Evolutionary conservation across 2,329 filamentous ascomycete genomes (phyloP), one percentile per base, ranked within the genome.

Genomic region (Colletotrichum simmondsii): DNA sequence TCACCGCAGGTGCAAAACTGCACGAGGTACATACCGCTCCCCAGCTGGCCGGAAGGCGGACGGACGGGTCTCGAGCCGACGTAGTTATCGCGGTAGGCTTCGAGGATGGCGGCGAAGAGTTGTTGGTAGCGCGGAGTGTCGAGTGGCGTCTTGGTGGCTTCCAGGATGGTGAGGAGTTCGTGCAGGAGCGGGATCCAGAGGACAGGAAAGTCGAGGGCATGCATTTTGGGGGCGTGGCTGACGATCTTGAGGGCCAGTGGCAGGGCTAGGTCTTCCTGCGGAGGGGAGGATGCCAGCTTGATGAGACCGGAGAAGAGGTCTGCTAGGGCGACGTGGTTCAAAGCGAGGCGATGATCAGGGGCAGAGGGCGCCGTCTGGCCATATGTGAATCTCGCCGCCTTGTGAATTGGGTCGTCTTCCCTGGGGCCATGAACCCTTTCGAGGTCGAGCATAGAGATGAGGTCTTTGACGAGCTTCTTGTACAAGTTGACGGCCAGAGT

Each of bases 151-250:
- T 64, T 24, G 4, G 66, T 53, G 16, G 64, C 56, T 7, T 69
- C 61, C 30, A 80, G 68, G 4, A 71, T 5, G 7, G 24, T 4
- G 0, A 78, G 26, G 4, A 82, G 69, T 5, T 61, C 57, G 19
- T 60, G 75, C 2, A 83, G 69, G 11, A 82, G 76, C 1, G 79
- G 80, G 2, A 83, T 56, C 81, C 81, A 83, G 1, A 81, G 49
- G 2, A 3, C 12, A 2, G 74, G 49, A 16, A 80, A 77, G 12
- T 77, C 77, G 3, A 35, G 2, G 2, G 54, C 37, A 10, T 59
- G 53, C 30, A 82, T 30, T 6, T 19, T 53, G 3, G 30, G 30
- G 19, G 73, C 76, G n/a, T 77, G 69, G 1, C 16, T 22, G 1
- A n/a, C 24, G 10, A 80, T 35, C 22, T 75, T 78, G 4, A 74